Evolutionary conservation across 2,329 filamentous ascomycete genomes (phyloP).

Genomic region (Cladosporium sp.): DNA sequence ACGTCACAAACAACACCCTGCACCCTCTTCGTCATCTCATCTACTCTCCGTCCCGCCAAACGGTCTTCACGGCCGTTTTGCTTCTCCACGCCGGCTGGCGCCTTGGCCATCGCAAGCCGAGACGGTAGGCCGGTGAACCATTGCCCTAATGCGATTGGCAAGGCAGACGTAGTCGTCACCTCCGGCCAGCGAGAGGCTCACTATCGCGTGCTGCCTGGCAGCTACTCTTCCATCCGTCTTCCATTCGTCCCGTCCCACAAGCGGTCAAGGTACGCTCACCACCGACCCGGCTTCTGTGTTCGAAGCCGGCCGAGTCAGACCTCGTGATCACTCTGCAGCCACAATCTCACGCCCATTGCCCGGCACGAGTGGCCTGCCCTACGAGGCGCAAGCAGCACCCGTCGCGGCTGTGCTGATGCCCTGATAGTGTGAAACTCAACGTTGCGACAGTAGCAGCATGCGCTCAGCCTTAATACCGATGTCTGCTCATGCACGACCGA

Average conservation of each 20-base stretch:
- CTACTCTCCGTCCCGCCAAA: background rate
- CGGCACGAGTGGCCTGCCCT: background rate
- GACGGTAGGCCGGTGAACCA: conserved; percentile 1
- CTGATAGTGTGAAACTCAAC: background rate
- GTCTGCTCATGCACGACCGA: background rate
- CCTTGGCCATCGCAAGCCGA: conserved; percentile 6
- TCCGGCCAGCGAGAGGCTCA: background rate
- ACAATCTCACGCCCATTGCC: too few relatives aligned
- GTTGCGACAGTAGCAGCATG: background rate
- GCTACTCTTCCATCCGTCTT: too few relatives aligned
- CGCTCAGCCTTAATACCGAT: background rate
- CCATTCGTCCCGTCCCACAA: background rate
- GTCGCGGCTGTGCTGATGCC: background rate
- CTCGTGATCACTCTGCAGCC: background rate
- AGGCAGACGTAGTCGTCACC: background rate
- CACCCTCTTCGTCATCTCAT: background rate
- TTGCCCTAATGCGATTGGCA: background rate
- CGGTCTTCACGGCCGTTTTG: background rate
- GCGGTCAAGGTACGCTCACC: background rate
- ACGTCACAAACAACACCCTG: background rate
- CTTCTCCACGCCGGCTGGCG: background rate
- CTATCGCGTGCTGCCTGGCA: background rate
- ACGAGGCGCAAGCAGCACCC: background rate
- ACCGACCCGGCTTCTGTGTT: background rate
- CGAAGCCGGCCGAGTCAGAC: background rate